Evolutionary conservation across 345 rosid species (phyloP).

Genomic region (Triadica sebifera): DNA sequence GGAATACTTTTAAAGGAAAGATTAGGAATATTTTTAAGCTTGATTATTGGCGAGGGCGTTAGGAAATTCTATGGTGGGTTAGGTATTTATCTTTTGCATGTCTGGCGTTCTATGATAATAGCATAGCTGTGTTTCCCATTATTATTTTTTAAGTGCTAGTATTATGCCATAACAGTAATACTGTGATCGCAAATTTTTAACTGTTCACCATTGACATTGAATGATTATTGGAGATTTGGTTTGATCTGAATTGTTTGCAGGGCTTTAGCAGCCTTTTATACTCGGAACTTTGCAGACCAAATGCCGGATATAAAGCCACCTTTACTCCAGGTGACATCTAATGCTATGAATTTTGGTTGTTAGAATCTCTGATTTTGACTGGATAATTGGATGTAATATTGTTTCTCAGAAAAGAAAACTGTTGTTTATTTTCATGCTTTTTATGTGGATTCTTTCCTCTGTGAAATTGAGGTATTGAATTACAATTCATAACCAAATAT

Average conservation of each 20-base stretch:
- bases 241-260: conserved; percentile 43
- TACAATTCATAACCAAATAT: not conserved
- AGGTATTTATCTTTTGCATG: not conserved
- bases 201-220: conserved; percentile 2
- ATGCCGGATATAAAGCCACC: conserved; percentile 82
- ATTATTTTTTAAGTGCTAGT: not conserved
- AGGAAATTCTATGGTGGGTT: not conserved
- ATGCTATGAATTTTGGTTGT: conserved; percentile 17
- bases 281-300: conserved; percentile 66
- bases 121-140: not conserved
- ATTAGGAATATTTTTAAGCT: not conserved
- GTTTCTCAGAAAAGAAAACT: too few species aligned
- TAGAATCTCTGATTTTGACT: not conserved
- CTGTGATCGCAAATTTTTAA: not conserved
- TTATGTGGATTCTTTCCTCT: not conserved
- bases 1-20: not conserved
- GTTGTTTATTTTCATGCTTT: not conserved
- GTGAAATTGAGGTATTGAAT: not conserved
- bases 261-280: conserved; percentile 82
- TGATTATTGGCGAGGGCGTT: not conserved
- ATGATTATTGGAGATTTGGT: conserved; percentile 6
- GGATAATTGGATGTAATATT: not conserved
- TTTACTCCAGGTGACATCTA: conserved; percentile 65
- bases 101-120: not conserved
- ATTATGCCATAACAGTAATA: not conserved